Base-by-base conservation (phyloP, 2,329 filamentous ascomycete species). In the Neofusicoccum ribis region DNA sequence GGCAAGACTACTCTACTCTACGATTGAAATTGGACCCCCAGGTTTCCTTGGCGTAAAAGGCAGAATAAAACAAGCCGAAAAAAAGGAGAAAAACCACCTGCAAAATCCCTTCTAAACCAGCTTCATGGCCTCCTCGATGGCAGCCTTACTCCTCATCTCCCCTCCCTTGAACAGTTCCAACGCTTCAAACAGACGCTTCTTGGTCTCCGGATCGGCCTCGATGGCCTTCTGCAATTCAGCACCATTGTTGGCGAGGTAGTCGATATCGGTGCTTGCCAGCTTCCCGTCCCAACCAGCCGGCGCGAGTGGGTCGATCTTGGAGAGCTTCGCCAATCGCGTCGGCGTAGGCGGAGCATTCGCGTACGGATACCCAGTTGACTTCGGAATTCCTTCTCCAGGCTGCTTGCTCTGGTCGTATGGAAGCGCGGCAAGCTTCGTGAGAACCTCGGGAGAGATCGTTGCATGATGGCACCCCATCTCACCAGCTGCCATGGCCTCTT, bases 231-330 rank as follows among this genome's bases (percentile, higher is more conserved):
- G 75, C 23, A 85, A 73, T 65, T 73, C 76, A 36, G 69, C 76
- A 4, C 82, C 82, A 6, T 76, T 75, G 58, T 84, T 74, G 5
- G 78, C 78, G 14, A 84, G 77, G 65, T 83, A 84, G 68, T 84
- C 81, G 1, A 81, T 72, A 20, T 79, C 74, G 1, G 77, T 79
- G 34, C 72, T 72, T 0, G 77, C 77, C 14, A 80, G 67, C 65
- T 77, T 78, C 39, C 78, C 79, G 46, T 82, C 77, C 74, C 75
- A 79, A 17, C 71, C 69, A 3, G 76, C 68, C 2, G 70, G 74
- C 0, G 73, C 75, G 36, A 84, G 72, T 0, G 80, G 79, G 67
- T 84, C 81, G 12, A 75, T 72, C 14, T 67, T 71, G 0, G 73
- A 70, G 5, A 82, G 70, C 65, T 77, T 76, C 67, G 71, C 69